Conservation (phyloP, 1,139 yeast species). For the Protomyces lactucae-debilis region DNA sequence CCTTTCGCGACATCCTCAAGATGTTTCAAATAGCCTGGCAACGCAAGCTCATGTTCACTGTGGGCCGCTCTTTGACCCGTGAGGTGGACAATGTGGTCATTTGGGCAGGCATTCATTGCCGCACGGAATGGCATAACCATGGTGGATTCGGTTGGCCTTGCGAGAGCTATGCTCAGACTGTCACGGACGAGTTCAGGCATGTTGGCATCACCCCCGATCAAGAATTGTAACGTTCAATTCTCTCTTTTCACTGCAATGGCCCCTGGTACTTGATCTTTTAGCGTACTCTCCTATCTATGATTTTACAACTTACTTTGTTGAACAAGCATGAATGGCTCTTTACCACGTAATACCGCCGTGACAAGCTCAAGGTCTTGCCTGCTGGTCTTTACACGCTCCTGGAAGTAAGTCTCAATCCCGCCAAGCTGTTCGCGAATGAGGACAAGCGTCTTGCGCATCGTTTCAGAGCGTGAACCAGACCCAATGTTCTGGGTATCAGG, state of each 20-base stretch:
- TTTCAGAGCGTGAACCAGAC: conserved; percentile 54
- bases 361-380: conserved; percentile 51
- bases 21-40: conserved; percentile 17
- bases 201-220: conserved; percentile 15
- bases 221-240: neutral
- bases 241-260: neutral
- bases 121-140: conserved; percentile 13
- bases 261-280: too few relatives aligned
- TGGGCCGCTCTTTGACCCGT: conserved; percentile 13
- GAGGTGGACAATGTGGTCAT: conserved; percentile 8
- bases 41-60: conserved; percentile 14
- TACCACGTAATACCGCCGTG: conserved; percentile 42
- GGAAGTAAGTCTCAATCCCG: conserved; percentile 52
- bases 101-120: conserved; percentile 11
- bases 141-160: conserved; percentile 18
- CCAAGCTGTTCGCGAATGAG: conserved; percentile 52
- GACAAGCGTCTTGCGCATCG: conserved; percentile 63
- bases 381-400: conserved; percentile 46
- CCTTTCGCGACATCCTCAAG: conserved; percentile 1
- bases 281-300: neutral
- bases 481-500: conserved; percentile 1
- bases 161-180: conserved; percentile 3
- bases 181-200: conserved; percentile 7
- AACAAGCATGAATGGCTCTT: neutral
- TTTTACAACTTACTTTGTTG: neutral